Conservation (phyloP, 108 stramenopile genomes). For the Cyclotella sp. region DNA sequence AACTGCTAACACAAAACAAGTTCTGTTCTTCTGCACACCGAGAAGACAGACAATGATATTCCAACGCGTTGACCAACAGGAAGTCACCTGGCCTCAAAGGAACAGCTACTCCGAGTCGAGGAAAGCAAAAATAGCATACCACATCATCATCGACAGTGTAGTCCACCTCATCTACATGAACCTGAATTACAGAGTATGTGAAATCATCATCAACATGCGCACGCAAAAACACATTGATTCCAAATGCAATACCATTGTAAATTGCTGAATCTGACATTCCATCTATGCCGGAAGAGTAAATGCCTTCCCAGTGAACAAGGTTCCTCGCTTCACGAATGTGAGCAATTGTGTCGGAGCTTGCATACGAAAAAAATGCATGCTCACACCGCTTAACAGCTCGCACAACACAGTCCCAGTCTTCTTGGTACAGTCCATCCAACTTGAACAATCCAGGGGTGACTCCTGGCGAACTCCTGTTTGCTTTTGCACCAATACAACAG, state of each 20-base stretch:
- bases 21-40: not conserved
- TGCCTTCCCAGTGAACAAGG: not conserved
- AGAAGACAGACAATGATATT: slow-evolving; percentile 13
- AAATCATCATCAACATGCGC: slow-evolving; percentile 6
- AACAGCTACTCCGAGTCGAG: slow-evolving; percentile 7
- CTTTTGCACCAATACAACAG: slow-evolving; percentile 4
- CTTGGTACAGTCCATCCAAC: not conserved
- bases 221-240: slow-evolving; percentile 6
- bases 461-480: not conserved
- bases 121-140: slow-evolving; percentile 13
- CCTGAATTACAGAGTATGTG: slow-evolving; percentile 2
- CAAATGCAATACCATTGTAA: slow-evolving; percentile 7
- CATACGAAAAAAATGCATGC: not conserved
- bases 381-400: not conserved
- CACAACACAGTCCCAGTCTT: not conserved
- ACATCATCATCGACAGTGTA: slow-evolving; percentile 1
- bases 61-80: slow-evolving; percentile 4
- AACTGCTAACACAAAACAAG: not conserved
- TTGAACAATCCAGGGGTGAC: slow-evolving; percentile 1
- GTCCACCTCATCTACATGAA: not conserved
- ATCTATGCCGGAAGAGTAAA: not conserved
- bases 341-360: not conserved
- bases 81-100: slow-evolving; percentile 16
- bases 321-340: not conserved
- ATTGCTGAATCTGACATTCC: not conserved